Evolutionary conservation across 2,329 filamentous ascomycete genomes (phyloP), one percentile per base, ranked within the genome.

Genomic region (Talaromyces atroroseus): DNA sequence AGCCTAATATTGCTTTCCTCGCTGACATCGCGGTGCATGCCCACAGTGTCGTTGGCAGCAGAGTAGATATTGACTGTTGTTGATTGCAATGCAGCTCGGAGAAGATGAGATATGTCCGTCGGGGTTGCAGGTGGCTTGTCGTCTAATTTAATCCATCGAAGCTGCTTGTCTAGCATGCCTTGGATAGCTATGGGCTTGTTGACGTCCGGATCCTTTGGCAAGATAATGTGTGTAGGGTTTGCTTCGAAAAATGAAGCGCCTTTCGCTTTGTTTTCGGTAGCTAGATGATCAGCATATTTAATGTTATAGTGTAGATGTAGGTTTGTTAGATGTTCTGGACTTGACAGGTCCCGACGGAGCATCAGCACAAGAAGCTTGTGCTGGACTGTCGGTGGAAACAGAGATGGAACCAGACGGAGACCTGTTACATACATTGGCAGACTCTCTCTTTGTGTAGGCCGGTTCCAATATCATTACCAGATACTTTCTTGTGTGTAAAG

Each of bases 61-160:
- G 85, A 88, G 74, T 97, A 97, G 51, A 97, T 80, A 70, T 97
- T 97, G 63, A 96, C 84, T 61, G 97, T 97, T 38, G 94, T 92
- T 1, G 94, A 92, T 74, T 97, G 86, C 63, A 96, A 97, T 0
- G 94, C 71, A 0, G 73, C 73, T 55, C 84, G 78, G 0, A 96
- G 75, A 7, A 96, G 81, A 1, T 68, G 70, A 3, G 84, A 83
- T 49, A 95, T 80, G 66, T 96, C 90, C 1, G 69, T 42, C 0
- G 92, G 92, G 64, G 96, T 96, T 0, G 75, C 65, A 0, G 90
- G 90, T 0, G 88, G 86, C 3, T 29, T 70, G 59, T 91, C 92
- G 50, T 94, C 94, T 2, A 99, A 82, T 0, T 92, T 97, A 44
- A 95, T 83, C 94, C 94, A 99, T 63, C 92, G 90, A 23, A 97